Evolutionary conservation across 1,139 yeast genomes (phyloP), one percentile per base, ranked within the genome.

Genomic region (Debaryomyces coudertii): DNA sequence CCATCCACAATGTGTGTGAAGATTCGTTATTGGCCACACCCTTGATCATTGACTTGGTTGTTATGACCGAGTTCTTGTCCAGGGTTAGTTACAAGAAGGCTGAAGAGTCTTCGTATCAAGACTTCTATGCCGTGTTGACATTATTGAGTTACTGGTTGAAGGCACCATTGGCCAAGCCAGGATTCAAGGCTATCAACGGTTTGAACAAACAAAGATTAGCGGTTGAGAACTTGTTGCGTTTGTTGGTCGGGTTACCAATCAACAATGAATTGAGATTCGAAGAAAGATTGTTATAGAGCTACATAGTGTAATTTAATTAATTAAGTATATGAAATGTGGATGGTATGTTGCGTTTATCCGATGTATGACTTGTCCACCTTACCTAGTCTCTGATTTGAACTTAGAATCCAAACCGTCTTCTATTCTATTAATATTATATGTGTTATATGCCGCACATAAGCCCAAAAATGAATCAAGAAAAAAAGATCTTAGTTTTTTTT

Each of bases 1-100:
- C 95, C 47, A 87, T 92, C 63, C 96, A 90, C 74, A 92, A 92
- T 65, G 96, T 92, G 35, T 92, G 98, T 70, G 98, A 92, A 72
- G 98, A 92, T 69, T 90, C 97, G 3, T 77, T 92, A 59, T 79
- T 92, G 66, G 98, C 98, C 28, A 87, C 97, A 22, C 98, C 98
- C 44, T 78, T 92, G 69, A 92, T 92, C 66, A 86, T 92, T 60
- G 98, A 92, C 68, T 79, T 92, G 69, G 89, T 90, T 45, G 86
- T 92, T 43, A 86, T 90, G 80, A 76, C 96, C 47, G 98, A 92
- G 70, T 90, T 92, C 70, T 79, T 90, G 62, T 82, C 92, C 44
- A 84, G 98, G 69, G 93, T 92, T 53, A 76, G 83, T 47, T 90
- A 90, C 78, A 85, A 80, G 67, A 82, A 81, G 63, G 65, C 63